Percentiles rank a stretch among this genome's conserved stretches.
Evolutionary conservation across 441 rosid genomes (phyloP).

Genomic region (Croton setiger): DNA sequence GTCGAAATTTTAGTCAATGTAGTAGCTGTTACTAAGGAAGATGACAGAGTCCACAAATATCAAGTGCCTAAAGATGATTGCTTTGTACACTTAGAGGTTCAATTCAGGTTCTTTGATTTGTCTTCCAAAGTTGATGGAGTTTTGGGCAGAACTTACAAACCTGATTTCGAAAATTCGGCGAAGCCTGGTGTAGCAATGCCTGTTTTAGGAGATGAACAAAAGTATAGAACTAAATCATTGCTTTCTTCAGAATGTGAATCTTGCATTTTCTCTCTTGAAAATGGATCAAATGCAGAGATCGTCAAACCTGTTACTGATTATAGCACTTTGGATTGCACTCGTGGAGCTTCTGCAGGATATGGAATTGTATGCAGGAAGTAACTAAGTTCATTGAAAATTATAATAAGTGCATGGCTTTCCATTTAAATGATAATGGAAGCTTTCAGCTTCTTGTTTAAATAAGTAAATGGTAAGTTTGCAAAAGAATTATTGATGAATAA

Average conservation of each 20-base stretch:
- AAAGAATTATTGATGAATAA: too few species aligned
- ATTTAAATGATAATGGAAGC: background rate
- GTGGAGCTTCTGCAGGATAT: slow-evolving; percentile 13
- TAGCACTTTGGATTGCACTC: slow-evolving; percentile 19
- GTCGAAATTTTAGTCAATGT: slow-evolving; percentile 63
- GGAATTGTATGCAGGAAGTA: slow-evolving; percentile 27
- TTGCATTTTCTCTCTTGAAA: slow-evolving; percentile 42
- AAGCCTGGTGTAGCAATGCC: slow-evolving; percentile 79
- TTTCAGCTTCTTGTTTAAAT: background rate
- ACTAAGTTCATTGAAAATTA: background rate
- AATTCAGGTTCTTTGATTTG: slow-evolving; percentile 55
- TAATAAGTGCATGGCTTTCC: too few species aligned
- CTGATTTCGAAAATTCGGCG: slow-evolving; percentile 60
- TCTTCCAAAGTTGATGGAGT: slow-evolving; percentile 66
- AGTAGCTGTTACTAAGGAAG: slow-evolving; percentile 80
- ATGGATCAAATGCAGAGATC: background rate
- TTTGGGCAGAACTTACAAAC: slow-evolving; percentile 66
- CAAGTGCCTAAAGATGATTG: slow-evolving; percentile 58
- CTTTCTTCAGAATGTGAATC: slow-evolving; percentile 44
- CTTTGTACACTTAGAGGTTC: slow-evolving; percentile 69
- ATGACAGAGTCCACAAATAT: slow-evolving; percentile 60
- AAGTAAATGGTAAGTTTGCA: background rate
- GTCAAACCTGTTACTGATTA: background rate
- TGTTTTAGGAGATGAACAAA: slow-evolving; percentile 61
- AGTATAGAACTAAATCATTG: slow-evolving; percentile 51